Conservation (phyloP, 2,329 filamentous ascomycete genomes). For the Pseudogymnoascus sp. region DNA sequence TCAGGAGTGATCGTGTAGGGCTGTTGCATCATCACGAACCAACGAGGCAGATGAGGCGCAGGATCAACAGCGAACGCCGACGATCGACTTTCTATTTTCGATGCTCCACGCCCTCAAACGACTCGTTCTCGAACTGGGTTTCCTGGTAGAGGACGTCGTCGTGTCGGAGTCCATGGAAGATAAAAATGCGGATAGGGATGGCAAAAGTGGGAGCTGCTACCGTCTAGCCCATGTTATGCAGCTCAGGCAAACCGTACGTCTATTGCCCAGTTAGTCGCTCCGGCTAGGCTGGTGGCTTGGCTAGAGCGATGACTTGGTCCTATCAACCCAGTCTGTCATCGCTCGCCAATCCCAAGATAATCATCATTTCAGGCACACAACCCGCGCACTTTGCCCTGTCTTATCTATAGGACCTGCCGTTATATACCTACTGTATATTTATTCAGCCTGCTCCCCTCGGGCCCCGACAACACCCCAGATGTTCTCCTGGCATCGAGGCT, state of each 20-base stretch:
- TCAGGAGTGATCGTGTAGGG: constrained; percentile 6
- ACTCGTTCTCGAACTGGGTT: not conserved
- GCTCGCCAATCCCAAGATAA: constrained; percentile 6
- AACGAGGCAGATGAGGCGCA: constrained; percentile 1
- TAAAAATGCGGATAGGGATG: not conserved
- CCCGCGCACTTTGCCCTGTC: not conserved
- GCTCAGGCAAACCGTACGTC: not conserved
- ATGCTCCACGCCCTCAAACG: not conserved
- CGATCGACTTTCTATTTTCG: not conserved
- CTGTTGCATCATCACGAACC: constrained; percentile 3
- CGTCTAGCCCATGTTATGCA: not conserved
- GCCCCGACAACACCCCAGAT: not conserved
- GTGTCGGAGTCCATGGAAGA: not conserved
- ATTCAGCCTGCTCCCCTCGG: not conserved
- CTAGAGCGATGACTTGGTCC: constrained; percentile 3
- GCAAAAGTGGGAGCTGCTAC: not conserved
- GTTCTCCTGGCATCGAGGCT: not conserved
- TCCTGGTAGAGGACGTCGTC: not conserved
- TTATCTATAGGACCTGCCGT: not conserved
- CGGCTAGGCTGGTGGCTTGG: constrained; percentile 5
- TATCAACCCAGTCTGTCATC: constrained; percentile 7
- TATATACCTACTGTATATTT: not conserved
- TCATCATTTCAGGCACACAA: constrained; percentile 5
- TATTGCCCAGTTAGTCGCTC: not conserved
- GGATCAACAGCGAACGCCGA: constrained; percentile 1